Conservation (phyloP, 1,284 basidiomycete species). For the Trichosporon ovoides region DNA sequence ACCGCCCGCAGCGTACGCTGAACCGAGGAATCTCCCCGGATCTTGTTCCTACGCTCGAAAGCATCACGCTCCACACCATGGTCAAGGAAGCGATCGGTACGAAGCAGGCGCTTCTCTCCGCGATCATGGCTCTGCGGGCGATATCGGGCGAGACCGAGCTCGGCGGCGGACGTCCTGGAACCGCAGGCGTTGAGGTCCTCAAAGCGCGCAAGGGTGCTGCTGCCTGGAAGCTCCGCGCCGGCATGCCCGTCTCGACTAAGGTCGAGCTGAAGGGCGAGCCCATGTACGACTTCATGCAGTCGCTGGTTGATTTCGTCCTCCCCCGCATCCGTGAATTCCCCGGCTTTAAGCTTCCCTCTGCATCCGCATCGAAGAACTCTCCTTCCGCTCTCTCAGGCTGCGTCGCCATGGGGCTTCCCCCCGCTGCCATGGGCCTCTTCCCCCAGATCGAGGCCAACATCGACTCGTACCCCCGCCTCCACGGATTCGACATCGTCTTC, state of each 20-base stretch:
- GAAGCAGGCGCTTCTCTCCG: constrained; percentile 71
- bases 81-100: constrained; percentile 70
- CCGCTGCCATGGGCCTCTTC: constrained; percentile 82
- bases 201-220: constrained; percentile 72
- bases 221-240: constrained; percentile 75
- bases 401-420: constrained; percentile 79
- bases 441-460: constrained; percentile 90
- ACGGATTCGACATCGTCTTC: constrained; percentile 88
- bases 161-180: constrained; percentile 63
- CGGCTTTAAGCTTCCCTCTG: constrained; percentile 71
- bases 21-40: constrained; percentile 56
- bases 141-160: constrained; percentile 75
- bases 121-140: constrained; percentile 80
- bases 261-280: constrained; percentile 81
- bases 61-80: constrained; percentile 78
- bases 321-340: constrained; percentile 86
- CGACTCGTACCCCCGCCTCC: constrained; percentile 74
- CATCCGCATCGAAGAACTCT: constrained; percentile 52
- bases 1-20: constrained; percentile 41
- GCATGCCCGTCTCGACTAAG: constrained; percentile 78
- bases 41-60: constrained; percentile 70
- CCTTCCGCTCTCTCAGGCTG: constrained; percentile 78
- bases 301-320: constrained; percentile 86
- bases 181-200: constrained; percentile 74
- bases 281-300: constrained; percentile 90